phyloP scores from a whole-genome alignment of 2,329 filamentous ascomycete species.

The Xylaria sp. region DNA sequence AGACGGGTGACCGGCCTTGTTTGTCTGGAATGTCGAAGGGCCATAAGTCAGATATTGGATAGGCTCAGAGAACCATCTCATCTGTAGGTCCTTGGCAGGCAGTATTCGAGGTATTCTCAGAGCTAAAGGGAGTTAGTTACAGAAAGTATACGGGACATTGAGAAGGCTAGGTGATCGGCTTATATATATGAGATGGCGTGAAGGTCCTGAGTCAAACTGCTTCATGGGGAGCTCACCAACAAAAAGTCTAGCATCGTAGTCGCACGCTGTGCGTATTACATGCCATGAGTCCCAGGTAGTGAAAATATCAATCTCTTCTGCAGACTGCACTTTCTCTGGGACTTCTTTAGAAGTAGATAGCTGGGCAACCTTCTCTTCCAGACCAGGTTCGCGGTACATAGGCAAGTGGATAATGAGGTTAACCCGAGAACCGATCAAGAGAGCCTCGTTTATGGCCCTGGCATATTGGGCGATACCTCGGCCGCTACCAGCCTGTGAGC shows the following conservation, averaged over 20 bases:
- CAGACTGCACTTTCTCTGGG: slow-evolving; percentile 50
- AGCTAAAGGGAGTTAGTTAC: slow-evolving; percentile 52
- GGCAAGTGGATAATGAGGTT: slow-evolving; percentile 84
- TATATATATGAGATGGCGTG: background rate
- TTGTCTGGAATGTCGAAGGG: slow-evolving; percentile 66
- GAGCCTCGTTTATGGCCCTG: slow-evolving; percentile 82
- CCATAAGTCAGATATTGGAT: slow-evolving; percentile 70
- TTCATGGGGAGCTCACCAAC: slow-evolving; percentile 73
- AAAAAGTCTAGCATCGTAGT: slow-evolving; percentile 82
- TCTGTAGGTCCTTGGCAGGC: slow-evolving; percentile 69
- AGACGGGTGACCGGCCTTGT: slow-evolving; percentile 70
- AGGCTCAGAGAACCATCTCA: slow-evolving; percentile 76
- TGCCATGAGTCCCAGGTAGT: slow-evolving; percentile 96
- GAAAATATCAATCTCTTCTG: slow-evolving; percentile 74
- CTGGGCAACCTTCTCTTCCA: slow-evolving; percentile 63
- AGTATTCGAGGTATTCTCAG: slow-evolving; percentile 68
- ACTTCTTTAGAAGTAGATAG: slow-evolving; percentile 60
- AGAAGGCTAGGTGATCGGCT: background rate
- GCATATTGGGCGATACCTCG: slow-evolving; percentile 79
- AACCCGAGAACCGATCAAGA: slow-evolving; percentile 79
- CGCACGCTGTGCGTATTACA: slow-evolving; percentile 83
- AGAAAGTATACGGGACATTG: background rate
- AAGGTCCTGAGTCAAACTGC: slow-evolving; percentile 10
- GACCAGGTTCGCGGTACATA: slow-evolving; percentile 79
- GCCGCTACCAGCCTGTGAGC: slow-evolving; percentile 62